Conservation (phyloP, 305 asterid species). For the Solanum hybrid region DNA sequence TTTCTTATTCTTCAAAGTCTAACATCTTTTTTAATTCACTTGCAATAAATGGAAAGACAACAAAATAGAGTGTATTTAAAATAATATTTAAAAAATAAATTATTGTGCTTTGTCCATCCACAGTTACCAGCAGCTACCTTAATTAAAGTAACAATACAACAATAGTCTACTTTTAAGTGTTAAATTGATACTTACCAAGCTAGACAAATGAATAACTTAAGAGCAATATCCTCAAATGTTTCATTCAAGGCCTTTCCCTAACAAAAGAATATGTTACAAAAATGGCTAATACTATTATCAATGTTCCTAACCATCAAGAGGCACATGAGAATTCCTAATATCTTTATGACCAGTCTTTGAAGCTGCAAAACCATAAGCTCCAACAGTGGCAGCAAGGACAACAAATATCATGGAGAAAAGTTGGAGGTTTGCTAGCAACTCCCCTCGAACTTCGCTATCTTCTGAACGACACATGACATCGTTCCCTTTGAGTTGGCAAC, state of each 20-base stretch:
- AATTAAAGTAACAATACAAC: neutral
- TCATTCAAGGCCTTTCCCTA: neutral
- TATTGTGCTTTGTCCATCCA: neutral
- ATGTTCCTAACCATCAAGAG: constrained; percentile 21
- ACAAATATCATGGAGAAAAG: constrained; percentile 47
- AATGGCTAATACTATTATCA: neutral
- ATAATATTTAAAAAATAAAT: neutral
- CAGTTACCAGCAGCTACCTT: neutral
- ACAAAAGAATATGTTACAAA: constrained; percentile 4
- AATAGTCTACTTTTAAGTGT: neutral
- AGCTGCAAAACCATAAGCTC: constrained; percentile 48
- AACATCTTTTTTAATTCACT: neutral
- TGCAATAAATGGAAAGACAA: neutral
- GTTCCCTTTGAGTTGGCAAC: constrained; percentile 52
- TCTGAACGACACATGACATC: constrained; percentile 43
- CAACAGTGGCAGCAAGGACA: constrained; percentile 43
- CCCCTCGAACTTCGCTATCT: constrained; percentile 54
- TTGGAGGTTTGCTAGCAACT: constrained; percentile 72
- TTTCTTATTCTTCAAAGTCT: neutral
- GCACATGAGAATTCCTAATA: constrained; percentile 9
- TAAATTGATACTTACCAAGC: neutral
- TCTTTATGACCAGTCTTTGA: constrained; percentile 21
- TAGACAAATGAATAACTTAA: neutral
- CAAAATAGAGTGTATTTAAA: neutral
- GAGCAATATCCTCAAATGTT: neutral